Base-by-base conservation (phyloP, 345 rosid species). In the Linum trigynum region DNA sequence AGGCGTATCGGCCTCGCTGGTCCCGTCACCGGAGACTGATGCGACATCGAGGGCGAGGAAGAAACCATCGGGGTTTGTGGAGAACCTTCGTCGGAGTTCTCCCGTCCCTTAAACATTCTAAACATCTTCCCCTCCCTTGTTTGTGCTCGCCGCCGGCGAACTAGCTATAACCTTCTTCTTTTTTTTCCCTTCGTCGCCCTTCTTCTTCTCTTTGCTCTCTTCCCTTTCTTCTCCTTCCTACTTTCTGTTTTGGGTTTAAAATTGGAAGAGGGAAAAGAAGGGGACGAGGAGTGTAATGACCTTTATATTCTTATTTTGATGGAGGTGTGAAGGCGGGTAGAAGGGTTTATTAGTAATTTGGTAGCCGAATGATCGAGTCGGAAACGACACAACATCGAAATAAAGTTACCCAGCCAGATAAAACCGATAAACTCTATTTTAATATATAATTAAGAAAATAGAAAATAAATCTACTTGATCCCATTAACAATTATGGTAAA, bases 1-100 rank as follows among this genome's bases (percentile, higher is more conserved):
- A 80, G 48, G 66, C 76, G 81, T 36, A 80, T 63, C 51, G 78
- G 61, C 61, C 61, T 57, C 16, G 61, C 61, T 2, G 61, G 61
- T 12, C 61, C 61, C 7, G 61, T 57, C 61, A 57, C 61, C 61
- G 61, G 61, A 9, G 61, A 37, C 14, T 32, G 38, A 23, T 23
- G 32, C 12, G 38, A 57, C 32, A 8, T 5, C 3, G 61, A 57
- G 9, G 38, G 3, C 38, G 61, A 37, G 23, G 61, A 57, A 32
- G 61, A 37, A 15, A 36, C 5, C 15, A 56, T 56, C 59, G 59
- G 59, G n/a, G 61, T n/a, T 12, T 4, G 3, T 10, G 61, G 12
- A 1, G 61, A 57, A 0, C 61, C 10, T 1, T 48, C 53, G 53
- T 15, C 53, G 53, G 53, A 2, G 53, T 48, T 48, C 53, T 48